A percentile compares a stretch with the other conserved stretches of the same genome.
Evolutionary conservation across 2,329 filamentous ascomycete species (phyloP).

Genomic region (Fusarium subtropicale): DNA sequence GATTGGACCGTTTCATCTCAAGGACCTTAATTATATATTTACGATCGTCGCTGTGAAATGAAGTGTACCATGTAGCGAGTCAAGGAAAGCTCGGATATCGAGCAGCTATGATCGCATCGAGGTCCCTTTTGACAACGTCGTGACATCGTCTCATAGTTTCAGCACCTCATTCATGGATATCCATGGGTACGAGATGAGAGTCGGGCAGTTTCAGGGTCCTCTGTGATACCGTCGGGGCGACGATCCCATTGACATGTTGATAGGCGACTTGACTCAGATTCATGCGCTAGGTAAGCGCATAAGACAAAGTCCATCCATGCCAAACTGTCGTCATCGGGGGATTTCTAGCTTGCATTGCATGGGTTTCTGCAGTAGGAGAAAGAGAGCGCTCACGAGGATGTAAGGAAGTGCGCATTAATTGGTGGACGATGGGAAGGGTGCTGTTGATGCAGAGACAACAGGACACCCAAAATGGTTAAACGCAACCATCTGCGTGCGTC

Average conservation of each 20-base stretch:
- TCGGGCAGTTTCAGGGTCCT: slow-evolving; percentile 24
- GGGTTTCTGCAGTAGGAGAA: slow-evolving; percentile 19
- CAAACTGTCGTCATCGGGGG: slow-evolving; percentile 42
- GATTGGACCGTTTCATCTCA: slow-evolving; percentile 29
- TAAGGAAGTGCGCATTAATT: slow-evolving; percentile 23
- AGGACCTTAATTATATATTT: slow-evolving; percentile 11
- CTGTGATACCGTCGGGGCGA: slow-evolving; percentile 6
- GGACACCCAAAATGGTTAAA: slow-evolving; percentile 19
- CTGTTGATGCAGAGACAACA: slow-evolving; percentile 37
- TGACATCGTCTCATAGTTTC: slow-evolving; percentile 11
- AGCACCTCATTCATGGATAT: not conserved
- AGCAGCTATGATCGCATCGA: slow-evolving; percentile 13
- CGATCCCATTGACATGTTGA: slow-evolving; percentile 23
- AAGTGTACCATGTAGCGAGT: slow-evolving; percentile 19
- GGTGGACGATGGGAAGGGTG: slow-evolving; percentile 31
- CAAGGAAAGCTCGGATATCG: slow-evolving; percentile 21
- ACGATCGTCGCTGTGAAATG: slow-evolving; percentile 33
- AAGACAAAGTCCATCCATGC: slow-evolving; percentile 30
- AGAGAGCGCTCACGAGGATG: slow-evolving; percentile 1
- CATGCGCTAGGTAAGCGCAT: slow-evolving; percentile 19
- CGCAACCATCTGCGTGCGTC: slow-evolving; percentile 27
- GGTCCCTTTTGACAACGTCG: slow-evolving; percentile 4
- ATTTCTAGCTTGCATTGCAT: slow-evolving; percentile 38
- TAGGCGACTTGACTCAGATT: slow-evolving; percentile 27
- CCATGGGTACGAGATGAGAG: slow-evolving; percentile 7